Conservation (phyloP, 129 eudicot species). For the Arctium lappa region DNA sequence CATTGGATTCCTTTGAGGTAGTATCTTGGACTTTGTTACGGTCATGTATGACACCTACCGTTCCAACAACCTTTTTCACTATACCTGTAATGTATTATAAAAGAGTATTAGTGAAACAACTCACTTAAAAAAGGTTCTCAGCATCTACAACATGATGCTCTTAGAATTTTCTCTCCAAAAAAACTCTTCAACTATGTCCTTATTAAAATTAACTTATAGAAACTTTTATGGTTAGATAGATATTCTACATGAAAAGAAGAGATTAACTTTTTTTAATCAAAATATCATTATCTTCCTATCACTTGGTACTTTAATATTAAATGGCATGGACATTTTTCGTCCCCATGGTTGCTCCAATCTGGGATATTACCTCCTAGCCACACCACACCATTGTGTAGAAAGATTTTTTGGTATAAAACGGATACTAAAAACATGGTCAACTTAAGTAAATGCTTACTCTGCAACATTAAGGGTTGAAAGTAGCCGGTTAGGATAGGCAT, state of each 20-base stretch:
- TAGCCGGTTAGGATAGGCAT: neutral
- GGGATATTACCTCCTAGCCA: neutral
- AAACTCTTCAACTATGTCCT: neutral
- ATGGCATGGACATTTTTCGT: neutral
- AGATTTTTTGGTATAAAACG: neutral
- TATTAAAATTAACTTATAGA: neutral
- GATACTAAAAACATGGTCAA: neutral
- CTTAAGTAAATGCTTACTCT: neutral
- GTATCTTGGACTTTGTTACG: slow-evolving; percentile 52
- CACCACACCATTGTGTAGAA: neutral
- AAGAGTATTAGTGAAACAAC: slow-evolving; percentile 3
- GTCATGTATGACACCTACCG: slow-evolving; percentile 60
- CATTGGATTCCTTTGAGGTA: slow-evolving; percentile 36
- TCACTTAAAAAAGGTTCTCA: neutral
- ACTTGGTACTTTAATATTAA: neutral
- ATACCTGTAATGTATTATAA: slow-evolving; percentile 40
- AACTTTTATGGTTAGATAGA: neutral
- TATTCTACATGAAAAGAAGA: neutral
- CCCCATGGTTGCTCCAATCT: neutral
- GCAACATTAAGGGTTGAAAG: neutral
- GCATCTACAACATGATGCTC: slow-evolving; percentile 4
- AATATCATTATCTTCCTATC: neutral
- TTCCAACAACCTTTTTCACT: slow-evolving; percentile 65
- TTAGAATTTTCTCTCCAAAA: neutral
- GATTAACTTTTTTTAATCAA: neutral